Evolutionary conservation across 495 filamentous ascomycete species (phyloP), one percentile per base, ranked within the genome.

Genomic region (Penicillium pancosmium): DNA sequence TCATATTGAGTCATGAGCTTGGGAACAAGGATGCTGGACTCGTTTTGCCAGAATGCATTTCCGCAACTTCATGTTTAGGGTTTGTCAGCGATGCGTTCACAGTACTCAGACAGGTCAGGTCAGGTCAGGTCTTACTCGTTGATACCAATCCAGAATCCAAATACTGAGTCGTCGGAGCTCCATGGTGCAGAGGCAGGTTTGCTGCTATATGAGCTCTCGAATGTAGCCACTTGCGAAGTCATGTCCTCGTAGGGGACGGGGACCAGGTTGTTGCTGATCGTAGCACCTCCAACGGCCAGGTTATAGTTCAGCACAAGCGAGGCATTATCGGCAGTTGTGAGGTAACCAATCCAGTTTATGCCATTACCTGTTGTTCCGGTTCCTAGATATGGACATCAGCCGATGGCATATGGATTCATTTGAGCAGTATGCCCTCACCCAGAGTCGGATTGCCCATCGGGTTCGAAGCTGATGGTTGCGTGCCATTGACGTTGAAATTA

Each of bases 111-210:
- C 27, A 8, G 27, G 8, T 0, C 27, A 9, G 27, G 8, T 0
- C 27, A 9, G 27, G 25, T 7, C 4, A 27, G 5, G 27, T 31
- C 27, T 31, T 70, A 76, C 75, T 94, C 91, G 59, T 94, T 94
- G 60, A 94, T 86, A 35, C 91, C 90, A 52, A 92, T 87, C 81
- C 86, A 94, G 44, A 90, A 74, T 3, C 82, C 82, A 69, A 91
- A 90, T 27, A 93, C 76, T 0, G 81, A 76, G 56, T 90, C 75
- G 7, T 75, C 65, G 2, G 82, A 76, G 11, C 74, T 80, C 90
- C 89, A 92, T 3, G 81, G 76, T 16, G 84, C 83, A 52, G 66
- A 68, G 2, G 54, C 56, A 5, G 81, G 70, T 43, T 68, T 71
- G 9, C 38, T 38, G 43, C 65, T 56, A 50, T 76, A 75, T 5